phyloP scores from a whole-genome alignment of 169 alveolate species.

The Babesia sp. region DNA sequence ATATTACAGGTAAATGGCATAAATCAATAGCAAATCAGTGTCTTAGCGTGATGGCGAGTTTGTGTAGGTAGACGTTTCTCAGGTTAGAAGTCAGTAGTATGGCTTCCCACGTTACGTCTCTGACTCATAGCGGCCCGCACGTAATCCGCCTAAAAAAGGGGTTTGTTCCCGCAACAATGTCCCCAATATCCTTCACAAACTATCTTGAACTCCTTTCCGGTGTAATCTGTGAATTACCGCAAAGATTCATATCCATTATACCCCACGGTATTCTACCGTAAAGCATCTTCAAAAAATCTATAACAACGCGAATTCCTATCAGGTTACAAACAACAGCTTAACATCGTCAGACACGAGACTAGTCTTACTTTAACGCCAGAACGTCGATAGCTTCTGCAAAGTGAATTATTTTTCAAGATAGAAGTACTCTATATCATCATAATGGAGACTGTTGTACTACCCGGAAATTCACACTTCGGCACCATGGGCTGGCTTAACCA shows the following conservation, averaged over 20 bases:
- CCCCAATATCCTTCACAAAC: not conserved
- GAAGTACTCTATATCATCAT: not conserved
- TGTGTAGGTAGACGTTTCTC: not conserved
- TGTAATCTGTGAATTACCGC: not conserved
- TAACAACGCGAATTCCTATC: too few species aligned
- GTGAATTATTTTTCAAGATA: too few species aligned
- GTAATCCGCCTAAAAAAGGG: not conserved
- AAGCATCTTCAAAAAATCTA: too few species aligned
- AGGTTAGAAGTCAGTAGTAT: not conserved
- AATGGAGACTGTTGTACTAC: not conserved
- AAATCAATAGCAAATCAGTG: too few species aligned
- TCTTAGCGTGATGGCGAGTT: too few species aligned
- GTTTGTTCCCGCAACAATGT: not conserved
- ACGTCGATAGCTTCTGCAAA: too few species aligned
- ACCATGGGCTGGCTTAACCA: constrained; percentile 25
- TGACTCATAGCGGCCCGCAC: constrained; percentile 25
- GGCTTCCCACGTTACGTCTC: constrained; percentile 6
- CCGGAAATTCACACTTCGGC: not conserved
- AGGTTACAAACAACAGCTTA: too few species aligned
- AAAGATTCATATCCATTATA: too few species aligned
- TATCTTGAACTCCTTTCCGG: not conserved
- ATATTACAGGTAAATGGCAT: not conserved
- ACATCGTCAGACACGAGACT: too few species aligned
- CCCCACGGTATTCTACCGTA: too few species aligned
- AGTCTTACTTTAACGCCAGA: too few species aligned